Percentiles rank a stretch among this genome's conserved stretches.
phyloP scores from a whole-genome alignment of 2,329 filamentous ascomycete genomes.

The Ophioceras dolichostomum region DNA sequence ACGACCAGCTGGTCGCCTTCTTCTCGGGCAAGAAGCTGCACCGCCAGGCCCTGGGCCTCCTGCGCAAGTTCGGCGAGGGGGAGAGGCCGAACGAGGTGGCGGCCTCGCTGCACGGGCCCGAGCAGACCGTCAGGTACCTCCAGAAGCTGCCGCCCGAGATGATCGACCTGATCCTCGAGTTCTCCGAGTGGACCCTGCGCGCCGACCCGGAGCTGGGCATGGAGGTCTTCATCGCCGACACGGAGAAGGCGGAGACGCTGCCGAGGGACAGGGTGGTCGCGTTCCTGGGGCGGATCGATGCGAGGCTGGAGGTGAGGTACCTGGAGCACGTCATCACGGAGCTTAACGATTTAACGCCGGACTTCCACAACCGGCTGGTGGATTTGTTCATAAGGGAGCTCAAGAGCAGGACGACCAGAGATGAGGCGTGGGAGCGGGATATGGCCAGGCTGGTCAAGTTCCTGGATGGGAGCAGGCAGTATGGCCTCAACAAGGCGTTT shows the following conservation, averaged over 20 bases:
- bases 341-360: slow-evolving; percentile 69
- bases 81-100: slow-evolving; percentile 35
- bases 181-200: slow-evolving; percentile 75
- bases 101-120: slow-evolving; percentile 60
- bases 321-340: slow-evolving; percentile 86
- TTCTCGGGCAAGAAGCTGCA: slow-evolving; percentile 92
- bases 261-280: slow-evolving; percentile 63
- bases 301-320: slow-evolving; percentile 64
- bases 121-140: slow-evolving; percentile 78
- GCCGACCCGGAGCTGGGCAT: slow-evolving; percentile 65
- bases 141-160: slow-evolving; percentile 77
- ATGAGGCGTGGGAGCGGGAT: slow-evolving; percentile 40
- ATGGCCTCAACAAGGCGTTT: slow-evolving; percentile 70
- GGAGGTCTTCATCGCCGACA: slow-evolving; percentile 88
- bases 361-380: slow-evolving; percentile 77
- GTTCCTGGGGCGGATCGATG: slow-evolving; percentile 61
- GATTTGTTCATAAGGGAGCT: slow-evolving; percentile 54
- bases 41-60: slow-evolving; percentile 68
- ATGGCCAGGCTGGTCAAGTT: slow-evolving; percentile 62
- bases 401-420: slow-evolving; percentile 13
- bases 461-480: slow-evolving; percentile 63
- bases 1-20: slow-evolving; percentile 94
- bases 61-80: slow-evolving; percentile 66
- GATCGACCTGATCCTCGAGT: slow-evolving; percentile 84
- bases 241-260: slow-evolving; percentile 84